Percentiles rank a stretch among this genome's conserved stretches.
phyloP scores from a whole-genome alignment of 495 filamentous ascomycete species.

The Podospora pseudopauciseta region DNA sequence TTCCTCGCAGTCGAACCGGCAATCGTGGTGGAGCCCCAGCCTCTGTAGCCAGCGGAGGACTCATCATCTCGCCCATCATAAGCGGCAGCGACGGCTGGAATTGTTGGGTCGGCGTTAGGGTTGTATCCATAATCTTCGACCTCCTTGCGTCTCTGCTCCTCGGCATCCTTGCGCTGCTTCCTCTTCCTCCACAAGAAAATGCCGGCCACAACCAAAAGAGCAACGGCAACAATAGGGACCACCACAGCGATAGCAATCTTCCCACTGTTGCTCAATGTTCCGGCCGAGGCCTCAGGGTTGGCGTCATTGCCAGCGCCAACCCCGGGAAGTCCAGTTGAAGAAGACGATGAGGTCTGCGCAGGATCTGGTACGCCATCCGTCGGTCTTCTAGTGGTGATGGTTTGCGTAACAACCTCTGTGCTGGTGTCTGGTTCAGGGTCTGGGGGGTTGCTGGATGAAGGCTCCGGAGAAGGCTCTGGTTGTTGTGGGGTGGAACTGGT shows the following conservation, averaged over 20 bases:
- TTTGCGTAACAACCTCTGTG: not conserved
- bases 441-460: slow-evolving; percentile 26
- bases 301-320: slow-evolving; percentile 22
- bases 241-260: slow-evolving; percentile 92
- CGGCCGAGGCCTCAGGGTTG: slow-evolving; percentile 26
- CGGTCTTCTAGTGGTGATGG: not conserved
- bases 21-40: slow-evolving; percentile 82
- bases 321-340: not conserved
- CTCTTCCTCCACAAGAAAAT: slow-evolving; percentile 84
- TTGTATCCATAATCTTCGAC: slow-evolving; percentile 96
- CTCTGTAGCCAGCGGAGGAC: slow-evolving; percentile 72
- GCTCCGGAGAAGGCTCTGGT: slow-evolving; percentile 14
- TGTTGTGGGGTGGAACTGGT: not conserved
- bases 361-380: not conserved
- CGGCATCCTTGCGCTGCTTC: slow-evolving; percentile 77
- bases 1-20: slow-evolving; percentile 73
- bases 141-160: slow-evolving; percentile 86
- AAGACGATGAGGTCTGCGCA: not conserved
- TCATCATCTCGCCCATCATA: slow-evolving; percentile 69
- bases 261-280: slow-evolving; percentile 40
- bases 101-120: slow-evolving; percentile 84
- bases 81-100: slow-evolving; percentile 61
- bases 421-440: slow-evolving; percentile 7
- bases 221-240: slow-evolving; percentile 85
- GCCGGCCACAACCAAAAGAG: slow-evolving; percentile 68